Percentiles rank a stretch among this genome's conserved stretches.
Evolutionary conservation across 2,329 filamentous ascomycete species (phyloP).

Genomic region (Pyricularia sp.): DNA sequence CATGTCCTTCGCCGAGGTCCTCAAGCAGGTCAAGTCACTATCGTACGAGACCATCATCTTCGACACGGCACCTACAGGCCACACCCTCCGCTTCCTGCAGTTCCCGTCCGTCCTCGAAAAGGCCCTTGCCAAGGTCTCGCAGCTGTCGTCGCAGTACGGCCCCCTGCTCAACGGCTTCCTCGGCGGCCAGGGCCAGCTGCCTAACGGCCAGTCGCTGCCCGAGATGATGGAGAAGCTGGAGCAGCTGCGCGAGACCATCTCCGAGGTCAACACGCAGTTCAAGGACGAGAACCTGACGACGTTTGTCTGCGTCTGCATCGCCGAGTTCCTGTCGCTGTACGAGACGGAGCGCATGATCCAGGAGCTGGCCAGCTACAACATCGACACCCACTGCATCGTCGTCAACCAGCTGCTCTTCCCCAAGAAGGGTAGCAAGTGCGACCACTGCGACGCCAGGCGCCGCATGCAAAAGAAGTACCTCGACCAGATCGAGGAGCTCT

Average conservation of each 20-base stretch:
- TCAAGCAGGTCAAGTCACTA: conserved; percentile 98
- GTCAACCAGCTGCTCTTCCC: conserved; percentile 97
- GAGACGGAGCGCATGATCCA: conserved; percentile 99
- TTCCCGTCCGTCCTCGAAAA: conserved; percentile 98
- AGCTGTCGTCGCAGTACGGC: conserved; percentile 88
- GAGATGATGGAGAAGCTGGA: conserved; percentile 95
- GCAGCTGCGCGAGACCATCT: conserved; percentile 82
- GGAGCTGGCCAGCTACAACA: conserved; percentile 84
- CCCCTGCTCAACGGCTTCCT: conserved; percentile 92
- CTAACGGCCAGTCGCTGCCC: conserved; percentile 85
- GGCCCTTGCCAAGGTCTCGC: conserved; percentile 91
- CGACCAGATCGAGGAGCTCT: conserved; percentile 96
- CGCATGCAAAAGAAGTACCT: conserved; percentile 99
- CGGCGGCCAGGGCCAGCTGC: conserved; percentile 43
- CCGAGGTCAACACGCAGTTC: conserved; percentile 95
- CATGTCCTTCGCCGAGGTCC: conserved; percentile 98
- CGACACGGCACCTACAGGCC: conserved; percentile 94
- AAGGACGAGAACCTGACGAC: conserved; percentile 93
- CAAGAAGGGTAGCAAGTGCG: conserved; percentile 72
- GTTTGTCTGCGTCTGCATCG: conserved; percentile 97
- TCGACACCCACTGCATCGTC: conserved; percentile 95
- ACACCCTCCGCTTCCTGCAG: conserved; percentile 96
- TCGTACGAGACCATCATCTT: conserved; percentile 99
- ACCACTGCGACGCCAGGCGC: conserved; percentile 87
- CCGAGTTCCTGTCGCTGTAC: conserved; percentile 92